A percentile compares a stretch with the other conserved stretches of the same genome.
Evolutionary conservation across 2,329 filamentous ascomycete genomes (phyloP).

Genomic region (Colletotrichum lentis): DNA sequence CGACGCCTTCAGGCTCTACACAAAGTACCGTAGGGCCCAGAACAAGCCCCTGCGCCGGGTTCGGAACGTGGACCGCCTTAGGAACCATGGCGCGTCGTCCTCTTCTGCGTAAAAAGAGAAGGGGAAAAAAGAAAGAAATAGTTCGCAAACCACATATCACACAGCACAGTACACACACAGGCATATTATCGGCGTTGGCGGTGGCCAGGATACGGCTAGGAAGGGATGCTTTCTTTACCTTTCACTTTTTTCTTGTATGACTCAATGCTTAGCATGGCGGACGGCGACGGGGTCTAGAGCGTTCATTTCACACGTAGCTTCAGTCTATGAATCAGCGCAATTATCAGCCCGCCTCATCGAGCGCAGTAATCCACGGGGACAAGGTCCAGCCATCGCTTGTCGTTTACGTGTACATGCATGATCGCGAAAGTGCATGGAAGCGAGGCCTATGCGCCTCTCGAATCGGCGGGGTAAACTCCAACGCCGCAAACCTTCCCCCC

Average conservation of each 20-base stretch:
- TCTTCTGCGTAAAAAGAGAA: background rate
- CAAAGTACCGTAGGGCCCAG: constrained; percentile 69
- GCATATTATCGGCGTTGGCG: constrained; percentile 26
- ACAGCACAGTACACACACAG: constrained; percentile 10
- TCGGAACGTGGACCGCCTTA: constrained; percentile 60
- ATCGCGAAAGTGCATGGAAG: background rate
- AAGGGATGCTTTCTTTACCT: constrained; percentile 9
- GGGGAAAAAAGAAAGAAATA: no score
- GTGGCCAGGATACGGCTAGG: constrained; percentile 3
- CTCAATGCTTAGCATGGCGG: background rate
- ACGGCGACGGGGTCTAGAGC: background rate
- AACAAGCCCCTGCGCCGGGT: constrained; percentile 64
- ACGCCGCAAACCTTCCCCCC: background rate
- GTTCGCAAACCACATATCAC: background rate
- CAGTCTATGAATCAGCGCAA: background rate
- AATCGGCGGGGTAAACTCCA: constrained; percentile 30
- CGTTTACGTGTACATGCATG: background rate
- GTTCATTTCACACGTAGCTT: background rate
- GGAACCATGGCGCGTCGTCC: constrained; percentile 43
- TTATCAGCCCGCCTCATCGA: background rate
- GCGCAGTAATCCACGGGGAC: no score
- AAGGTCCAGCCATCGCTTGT: background rate
- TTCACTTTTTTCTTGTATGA: background rate
- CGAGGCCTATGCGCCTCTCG: background rate
- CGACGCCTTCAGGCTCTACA: constrained; percentile 68